phyloP scores from a whole-genome alignment of 2,329 filamentous ascomycete species.

The Drechslerella coelobrocha region DNA sequence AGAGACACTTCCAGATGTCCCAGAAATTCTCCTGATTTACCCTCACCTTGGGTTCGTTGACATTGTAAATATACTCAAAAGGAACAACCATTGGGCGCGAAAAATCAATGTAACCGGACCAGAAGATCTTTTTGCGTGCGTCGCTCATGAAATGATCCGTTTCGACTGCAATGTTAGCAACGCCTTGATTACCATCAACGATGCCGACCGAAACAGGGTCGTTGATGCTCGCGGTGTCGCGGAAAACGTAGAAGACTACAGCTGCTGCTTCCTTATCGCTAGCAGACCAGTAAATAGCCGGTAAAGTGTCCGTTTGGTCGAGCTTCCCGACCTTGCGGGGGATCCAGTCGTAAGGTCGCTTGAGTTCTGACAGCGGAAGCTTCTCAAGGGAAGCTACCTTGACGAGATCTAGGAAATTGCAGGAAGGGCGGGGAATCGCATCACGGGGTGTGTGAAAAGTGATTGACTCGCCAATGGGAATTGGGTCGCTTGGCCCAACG shows the following conservation, averaged over 20 bases:
- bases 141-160: conserved; percentile 9
- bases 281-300: conserved; percentile 29
- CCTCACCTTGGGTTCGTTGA: not conserved
- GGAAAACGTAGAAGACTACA: conserved; percentile 31
- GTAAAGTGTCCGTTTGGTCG: not conserved
- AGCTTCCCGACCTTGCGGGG: conserved; percentile 15
- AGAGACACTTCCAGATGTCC: conserved; percentile 26
- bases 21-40: conserved; percentile 26
- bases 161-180: conserved; percentile 18
- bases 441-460: not conserved
- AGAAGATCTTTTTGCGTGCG: conserved; percentile 12
- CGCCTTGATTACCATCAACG: conserved; percentile 14
- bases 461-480: conserved; percentile 15
- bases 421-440: conserved; percentile 10
- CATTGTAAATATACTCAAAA: conserved; percentile 8
- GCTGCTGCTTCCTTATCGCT: conserved; percentile 18
- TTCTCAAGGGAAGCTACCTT: conserved; percentile 4
- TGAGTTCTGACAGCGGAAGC: conserved; percentile 4
- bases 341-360: conserved; percentile 30
- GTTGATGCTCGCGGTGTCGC: conserved; percentile 11
- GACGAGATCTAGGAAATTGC: conserved; percentile 25
- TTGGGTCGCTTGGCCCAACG: conserved; percentile 7
- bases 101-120: conserved; percentile 37
- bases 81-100: conserved; percentile 38
- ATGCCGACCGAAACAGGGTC: conserved; percentile 29